Conservation (phyloP, 768 basidiomycete species). For the Strobilomyces dryophilus region DNA sequence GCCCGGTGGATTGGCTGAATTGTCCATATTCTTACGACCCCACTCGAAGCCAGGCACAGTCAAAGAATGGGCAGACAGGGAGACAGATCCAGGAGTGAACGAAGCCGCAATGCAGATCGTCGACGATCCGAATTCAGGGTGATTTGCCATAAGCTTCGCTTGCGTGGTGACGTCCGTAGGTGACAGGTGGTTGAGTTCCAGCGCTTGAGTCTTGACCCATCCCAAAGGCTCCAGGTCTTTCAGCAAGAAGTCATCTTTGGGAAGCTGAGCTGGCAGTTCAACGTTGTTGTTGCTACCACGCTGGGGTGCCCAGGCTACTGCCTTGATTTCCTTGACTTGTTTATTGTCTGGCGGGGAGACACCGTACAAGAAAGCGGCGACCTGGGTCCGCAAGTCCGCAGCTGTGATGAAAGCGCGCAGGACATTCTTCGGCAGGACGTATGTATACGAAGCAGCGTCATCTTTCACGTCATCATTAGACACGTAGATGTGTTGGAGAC, state of each 20-base stretch:
- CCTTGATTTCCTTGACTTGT: constrained; percentile 98
- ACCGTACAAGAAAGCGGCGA: constrained; percentile 92
- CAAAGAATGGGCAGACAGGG: constrained; percentile 87
- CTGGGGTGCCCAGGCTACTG: constrained; percentile 96
- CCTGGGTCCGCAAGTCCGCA: constrained; percentile 93
- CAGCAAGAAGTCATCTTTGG: constrained; percentile 91
- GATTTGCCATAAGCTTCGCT: constrained; percentile 95
- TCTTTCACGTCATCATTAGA: constrained; percentile 99
- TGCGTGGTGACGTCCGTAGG: constrained; percentile 93
- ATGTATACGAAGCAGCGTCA: constrained; percentile 91
- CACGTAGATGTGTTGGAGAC: constrained; percentile 97
- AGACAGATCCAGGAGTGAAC: constrained; percentile 97
- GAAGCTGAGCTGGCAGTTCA: constrained; percentile 85
- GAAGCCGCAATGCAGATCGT: constrained; percentile 93
- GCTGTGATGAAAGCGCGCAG: constrained; percentile 90
- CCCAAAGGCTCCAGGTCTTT: constrained; percentile 94
- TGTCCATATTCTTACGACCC: constrained; percentile 92
- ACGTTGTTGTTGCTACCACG: constrained; percentile 93
- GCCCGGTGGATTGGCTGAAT: constrained; percentile 78
- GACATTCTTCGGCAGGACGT: constrained; percentile 96
- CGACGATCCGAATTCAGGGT: constrained; percentile 91
- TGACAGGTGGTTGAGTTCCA: constrained; percentile 89
- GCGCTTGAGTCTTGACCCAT: constrained; percentile 95
- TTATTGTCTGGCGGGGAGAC: constrained; percentile 92
- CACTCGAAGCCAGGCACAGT: constrained; percentile 95